Base-by-base conservation (phyloP, 495 filamentous ascomycete genomes). In the Aspergillus incahuasiensis region DNA sequence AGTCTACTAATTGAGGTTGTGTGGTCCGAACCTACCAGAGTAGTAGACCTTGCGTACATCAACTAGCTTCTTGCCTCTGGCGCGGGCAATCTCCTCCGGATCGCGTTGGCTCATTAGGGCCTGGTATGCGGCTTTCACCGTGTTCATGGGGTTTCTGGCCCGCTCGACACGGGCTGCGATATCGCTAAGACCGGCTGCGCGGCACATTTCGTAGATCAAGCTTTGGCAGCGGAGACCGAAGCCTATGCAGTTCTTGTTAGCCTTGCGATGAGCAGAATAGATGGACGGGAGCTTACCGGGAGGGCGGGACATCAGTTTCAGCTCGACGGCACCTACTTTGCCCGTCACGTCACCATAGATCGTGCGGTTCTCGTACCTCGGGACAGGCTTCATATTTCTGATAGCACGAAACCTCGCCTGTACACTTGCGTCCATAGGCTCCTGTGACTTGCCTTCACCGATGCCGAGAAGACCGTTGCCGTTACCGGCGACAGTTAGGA, bases 41-140 rank as follows among this genome's bases (percentile, higher is more conserved):
- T 97, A 97, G 75, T 99, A 99, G 64, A 97, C 94, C 78, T 91
- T 97, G 64, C 94, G 79, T 44, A 92, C 87, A 78, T 98, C 94
- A 16, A 97, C 91, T 60, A 98, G 71, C 80, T 98, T 98, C 80
- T 85, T 91, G 42, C 94, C 92, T 48, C 90, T 73, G 39, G 86
- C 92, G 28, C 86, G 75, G 42, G 94, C 94, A 66, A 98, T 80
- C 63, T 91, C 85, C 66, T 97, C 90, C 9, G 95, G 95, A 60
- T 92, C 73, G 55, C 78, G 81, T 76, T 99, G 94, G 73, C 72
- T 86, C 73, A 80, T 77, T 43, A 99, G 77, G 1, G 92, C 94
- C 66, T 91, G 62, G 65, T 88, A 87, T 25, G 88, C 82, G 13
- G 94, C 92, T 76, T 97, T 97, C 62, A 95, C 86, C 13, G 90